phyloP scores from a whole-genome alignment of 768 basidiomycete genomes.

The Strobilomyces confusus region DNA sequence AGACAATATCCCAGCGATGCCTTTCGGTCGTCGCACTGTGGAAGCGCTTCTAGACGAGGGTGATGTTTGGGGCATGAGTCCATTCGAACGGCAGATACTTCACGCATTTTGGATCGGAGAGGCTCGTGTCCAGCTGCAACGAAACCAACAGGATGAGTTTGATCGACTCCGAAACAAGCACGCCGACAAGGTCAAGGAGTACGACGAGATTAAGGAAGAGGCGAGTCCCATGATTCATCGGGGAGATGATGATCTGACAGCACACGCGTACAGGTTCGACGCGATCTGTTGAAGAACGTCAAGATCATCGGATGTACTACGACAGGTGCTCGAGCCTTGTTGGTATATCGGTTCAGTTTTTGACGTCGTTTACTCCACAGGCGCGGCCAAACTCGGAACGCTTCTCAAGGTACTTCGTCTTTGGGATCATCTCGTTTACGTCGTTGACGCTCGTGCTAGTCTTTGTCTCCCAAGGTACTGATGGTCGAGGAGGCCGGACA shows the following conservation, averaged over 20 bases:
- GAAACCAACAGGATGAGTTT: conserved; percentile 39
- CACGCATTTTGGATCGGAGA: conserved; percentile 45
- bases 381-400: conserved; percentile 62
- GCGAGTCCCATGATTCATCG: conserved; percentile 32
- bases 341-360: not conserved
- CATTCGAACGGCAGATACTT: conserved; percentile 43
- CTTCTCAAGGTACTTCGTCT: conserved; percentile 47
- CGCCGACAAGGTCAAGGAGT: conserved; percentile 35
- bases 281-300: conserved; percentile 47
- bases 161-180: conserved; percentile 37
- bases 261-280: conserved; percentile 41
- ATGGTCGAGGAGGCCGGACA: conserved; percentile 83
- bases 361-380: conserved; percentile 29
- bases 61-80: conserved; percentile 54
- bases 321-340: conserved; percentile 43
- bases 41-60: conserved; percentile 32
- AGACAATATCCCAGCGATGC: conserved; percentile 35
- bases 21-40: conserved; percentile 35
- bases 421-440: not conserved
- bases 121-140: conserved; percentile 32
- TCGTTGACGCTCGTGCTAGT: conserved; percentile 33
- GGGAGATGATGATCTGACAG: not conserved
- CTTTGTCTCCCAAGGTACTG: conserved; percentile 54
- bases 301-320: conserved; percentile 78
- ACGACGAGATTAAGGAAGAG: conserved; percentile 48